A percentile compares a stretch with the other conserved stretches of the same genome.
These are phyloP conservation scores for Westerdykella ornata DNA, from an alignment of 2,329 filamentous ascomycete genomes.

Conservation along the genomic window DNA sequence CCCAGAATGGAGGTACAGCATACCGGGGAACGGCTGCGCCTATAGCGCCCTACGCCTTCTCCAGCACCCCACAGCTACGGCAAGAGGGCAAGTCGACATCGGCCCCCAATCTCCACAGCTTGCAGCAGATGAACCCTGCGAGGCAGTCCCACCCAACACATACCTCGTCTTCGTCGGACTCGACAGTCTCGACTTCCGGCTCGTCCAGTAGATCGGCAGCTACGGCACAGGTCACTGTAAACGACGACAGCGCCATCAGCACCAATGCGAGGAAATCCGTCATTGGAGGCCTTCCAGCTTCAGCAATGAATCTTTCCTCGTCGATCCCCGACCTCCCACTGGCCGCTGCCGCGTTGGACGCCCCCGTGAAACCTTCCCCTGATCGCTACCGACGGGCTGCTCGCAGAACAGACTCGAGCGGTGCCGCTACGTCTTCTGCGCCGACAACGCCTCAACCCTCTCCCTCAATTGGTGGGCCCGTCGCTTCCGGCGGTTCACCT, in stretches of 20 bases:
- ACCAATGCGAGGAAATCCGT: conserved; percentile 35
- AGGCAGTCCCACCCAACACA: conserved; percentile 34
- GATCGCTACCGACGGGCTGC: conserved; percentile 74
- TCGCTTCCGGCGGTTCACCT: conserved; percentile 47
- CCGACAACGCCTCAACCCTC: conserved; percentile 30
- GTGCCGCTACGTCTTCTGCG: conserved; percentile 22
- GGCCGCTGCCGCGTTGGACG: conserved; percentile 44
- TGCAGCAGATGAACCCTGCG: conserved; percentile 24
- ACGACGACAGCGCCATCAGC: conserved; percentile 45
- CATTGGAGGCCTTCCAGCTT: conserved; percentile 37
- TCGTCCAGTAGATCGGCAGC: conserved; percentile 45
- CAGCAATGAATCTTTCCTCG: conserved; percentile 47
- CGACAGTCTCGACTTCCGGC: conserved; percentile 43
- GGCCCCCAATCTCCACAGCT: conserved; percentile 43
- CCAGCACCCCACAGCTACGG: conserved; percentile 49
- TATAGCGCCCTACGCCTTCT: conserved; percentile 47
- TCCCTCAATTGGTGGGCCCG: conserved; percentile 31
- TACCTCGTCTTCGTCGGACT: conserved; percentile 39
- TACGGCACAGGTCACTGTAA: conserved; percentile 34
- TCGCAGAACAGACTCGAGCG: conserved; percentile 48
- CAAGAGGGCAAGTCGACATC: conserved; percentile 52
- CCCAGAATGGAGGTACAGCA: conserved; percentile 32
- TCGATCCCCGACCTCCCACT: conserved; percentile 51
- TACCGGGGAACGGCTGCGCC: conserved; percentile 42
- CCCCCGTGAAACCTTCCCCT: conserved; percentile 61